phyloP scores from a whole-genome alignment of 2,329 filamentous ascomycete species.

The Endoconidiophora laricicola region DNA sequence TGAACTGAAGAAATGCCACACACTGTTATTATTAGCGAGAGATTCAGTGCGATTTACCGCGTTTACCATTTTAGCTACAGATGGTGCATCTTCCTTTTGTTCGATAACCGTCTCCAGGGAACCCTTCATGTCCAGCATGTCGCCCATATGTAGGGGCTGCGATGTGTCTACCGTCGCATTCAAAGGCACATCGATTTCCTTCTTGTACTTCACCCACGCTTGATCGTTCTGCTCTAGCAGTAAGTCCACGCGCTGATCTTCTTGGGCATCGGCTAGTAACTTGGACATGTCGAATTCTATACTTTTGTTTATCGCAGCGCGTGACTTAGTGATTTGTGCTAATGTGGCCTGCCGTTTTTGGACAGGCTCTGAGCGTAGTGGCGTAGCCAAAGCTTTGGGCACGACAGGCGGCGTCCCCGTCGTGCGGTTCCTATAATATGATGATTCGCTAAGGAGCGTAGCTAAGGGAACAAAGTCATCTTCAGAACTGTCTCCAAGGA shows the following conservation, averaged over 20 bases:
- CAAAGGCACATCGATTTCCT: not conserved
- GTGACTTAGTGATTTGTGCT: not conserved
- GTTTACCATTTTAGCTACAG: constrained; percentile 13
- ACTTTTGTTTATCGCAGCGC: not conserved
- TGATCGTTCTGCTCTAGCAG: not conserved
- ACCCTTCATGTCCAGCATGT: constrained; percentile 2
- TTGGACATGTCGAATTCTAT: not conserved
- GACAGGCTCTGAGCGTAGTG: not conserved
- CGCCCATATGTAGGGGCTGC: not conserved
- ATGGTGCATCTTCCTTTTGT: constrained; percentile 8
- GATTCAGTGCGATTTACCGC: constrained; percentile 4
- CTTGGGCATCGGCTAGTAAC: constrained; percentile 5
- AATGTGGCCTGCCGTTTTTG: not conserved
- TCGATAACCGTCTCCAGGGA: constrained; percentile 3
- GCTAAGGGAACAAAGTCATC: constrained; percentile 33
- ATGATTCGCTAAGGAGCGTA: not conserved
- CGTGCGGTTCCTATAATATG: not conserved
- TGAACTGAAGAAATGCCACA: constrained; percentile 5
- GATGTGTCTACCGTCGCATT: not conserved
- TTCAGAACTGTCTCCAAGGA: constrained; percentile 37
- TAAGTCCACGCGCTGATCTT: not conserved
- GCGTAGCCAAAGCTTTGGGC: not conserved
- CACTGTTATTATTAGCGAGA: not conserved
- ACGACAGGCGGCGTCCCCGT: not conserved
- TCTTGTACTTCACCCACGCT: not conserved